These are phyloP conservation scores for Tulasnella sp. DNA, from an alignment of 768 basidiomycete genomes.

Conservation along the genomic window DNA sequence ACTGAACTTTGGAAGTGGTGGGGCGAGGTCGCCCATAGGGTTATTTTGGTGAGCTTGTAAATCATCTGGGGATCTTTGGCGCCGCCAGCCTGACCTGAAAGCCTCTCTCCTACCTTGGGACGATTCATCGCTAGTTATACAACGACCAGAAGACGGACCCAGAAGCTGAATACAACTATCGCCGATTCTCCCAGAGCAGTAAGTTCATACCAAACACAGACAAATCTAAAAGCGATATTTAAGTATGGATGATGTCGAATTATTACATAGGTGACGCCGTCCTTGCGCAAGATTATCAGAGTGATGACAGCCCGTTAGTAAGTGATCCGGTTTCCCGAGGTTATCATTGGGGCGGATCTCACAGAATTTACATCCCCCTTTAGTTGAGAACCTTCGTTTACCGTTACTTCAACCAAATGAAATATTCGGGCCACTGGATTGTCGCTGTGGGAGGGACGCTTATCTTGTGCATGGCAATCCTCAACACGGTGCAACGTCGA, in stretches of 20 bases:
- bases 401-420: neutral
- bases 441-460: neutral
- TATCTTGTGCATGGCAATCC: neutral
- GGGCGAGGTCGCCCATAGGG: neutral
- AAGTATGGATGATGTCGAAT: neutral
- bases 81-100: no score
- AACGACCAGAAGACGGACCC: neutral
- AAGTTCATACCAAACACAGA: neutral
- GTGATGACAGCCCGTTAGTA: neutral
- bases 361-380: neutral
- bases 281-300: neutral
- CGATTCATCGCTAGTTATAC: neutral
- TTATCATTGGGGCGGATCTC: neutral
- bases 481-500: neutral
- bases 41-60: neutral
- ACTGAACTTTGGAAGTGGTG: neutral
- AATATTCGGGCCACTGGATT: neutral
- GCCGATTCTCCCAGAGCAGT: neutral
- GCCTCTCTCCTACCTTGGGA: no score
- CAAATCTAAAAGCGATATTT: neutral
- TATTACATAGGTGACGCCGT: neutral
- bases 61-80: no score
- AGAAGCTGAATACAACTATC: neutral
- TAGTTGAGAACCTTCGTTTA: neutral
- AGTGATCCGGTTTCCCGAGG: neutral